Percentiles rank a stretch among this genome's conserved stretches.
These are phyloP conservation scores for Aotearoamyces nothofagi DNA, from an alignment of 2,329 filamentous ascomycete genomes.

Conservation along the genomic window DNA sequence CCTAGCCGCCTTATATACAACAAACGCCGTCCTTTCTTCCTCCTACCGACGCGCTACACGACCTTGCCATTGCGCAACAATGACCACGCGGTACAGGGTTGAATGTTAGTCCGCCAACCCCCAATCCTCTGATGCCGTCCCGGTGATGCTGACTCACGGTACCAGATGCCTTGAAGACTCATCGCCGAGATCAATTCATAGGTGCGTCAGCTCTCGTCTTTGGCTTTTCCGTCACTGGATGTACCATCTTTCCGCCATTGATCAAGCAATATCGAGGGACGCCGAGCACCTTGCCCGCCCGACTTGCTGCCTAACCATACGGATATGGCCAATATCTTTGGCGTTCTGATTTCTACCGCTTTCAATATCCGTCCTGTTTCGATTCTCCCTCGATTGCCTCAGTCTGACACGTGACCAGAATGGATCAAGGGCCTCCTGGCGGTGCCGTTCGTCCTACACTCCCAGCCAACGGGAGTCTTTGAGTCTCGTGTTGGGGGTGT, in stretches of 20 bases:
- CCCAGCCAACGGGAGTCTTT: constrained; percentile 80
- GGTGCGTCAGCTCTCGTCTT: constrained; percentile 25
- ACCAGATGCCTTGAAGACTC: constrained; percentile 58
- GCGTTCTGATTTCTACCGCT: constrained; percentile 2
- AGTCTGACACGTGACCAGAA: constrained; percentile 34
- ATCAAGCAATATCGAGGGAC: background rate
- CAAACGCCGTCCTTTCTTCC: background rate
- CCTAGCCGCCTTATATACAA: background rate
- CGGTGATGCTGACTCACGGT: constrained; percentile 6
- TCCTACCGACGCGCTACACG: background rate
- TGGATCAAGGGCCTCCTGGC: constrained; percentile 94
- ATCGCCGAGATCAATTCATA: constrained; percentile 81
- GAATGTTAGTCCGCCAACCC: constrained; percentile 44
- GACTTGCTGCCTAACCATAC: background rate
- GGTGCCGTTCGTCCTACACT: constrained; percentile 92
- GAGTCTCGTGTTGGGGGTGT: constrained; percentile 50
- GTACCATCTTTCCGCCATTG: no score
- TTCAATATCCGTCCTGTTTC: background rate
- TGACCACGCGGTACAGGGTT: constrained; percentile 53
- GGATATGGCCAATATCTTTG: background rate
- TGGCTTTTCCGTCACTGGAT: no score
- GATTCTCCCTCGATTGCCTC: background rate
- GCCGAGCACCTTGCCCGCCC: background rate
- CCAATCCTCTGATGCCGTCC: constrained; percentile 2
- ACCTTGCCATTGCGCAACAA: constrained; percentile 17